phyloP scores from a whole-genome alignment of 2,329 filamentous ascomycete species.

The Fusarium nygamai region DNA sequence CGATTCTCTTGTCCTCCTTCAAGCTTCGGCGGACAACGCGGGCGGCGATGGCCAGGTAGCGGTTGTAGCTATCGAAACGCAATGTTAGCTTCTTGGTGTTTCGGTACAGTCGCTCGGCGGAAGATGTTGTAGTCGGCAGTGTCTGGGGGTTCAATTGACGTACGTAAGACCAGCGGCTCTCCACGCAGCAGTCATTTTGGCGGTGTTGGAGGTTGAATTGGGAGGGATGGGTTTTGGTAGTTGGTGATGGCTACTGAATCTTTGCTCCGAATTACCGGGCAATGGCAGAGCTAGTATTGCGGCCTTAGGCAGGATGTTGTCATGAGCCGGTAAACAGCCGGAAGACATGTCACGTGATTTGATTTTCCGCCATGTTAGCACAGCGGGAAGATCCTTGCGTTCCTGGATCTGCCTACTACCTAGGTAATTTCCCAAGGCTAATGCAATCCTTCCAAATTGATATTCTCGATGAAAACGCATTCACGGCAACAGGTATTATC shows the following conservation, averaged over 20 bases:
- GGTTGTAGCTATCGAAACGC: constrained; percentile 85
- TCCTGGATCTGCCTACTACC: background rate
- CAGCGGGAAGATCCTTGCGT: background rate
- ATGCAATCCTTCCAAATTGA: background rate
- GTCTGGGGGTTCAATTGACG: constrained; percentile 55
- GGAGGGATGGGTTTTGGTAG: constrained; percentile 43
- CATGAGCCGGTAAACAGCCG: constrained; percentile 30
- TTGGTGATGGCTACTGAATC: constrained; percentile 51
- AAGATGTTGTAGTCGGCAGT: background rate
- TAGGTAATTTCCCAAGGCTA: background rate
- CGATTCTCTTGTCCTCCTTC: constrained; percentile 92
- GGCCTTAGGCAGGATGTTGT: constrained; percentile 46
- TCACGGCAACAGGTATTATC: background rate
- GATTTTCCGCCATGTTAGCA: background rate
- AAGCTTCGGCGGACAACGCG: constrained; percentile 95
- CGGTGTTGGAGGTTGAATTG: constrained; percentile 52
- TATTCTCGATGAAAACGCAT: background rate
- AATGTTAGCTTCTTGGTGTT: constrained; percentile 49
- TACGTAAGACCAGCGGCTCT: constrained; percentile 98
- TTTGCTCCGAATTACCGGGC: constrained; percentile 48
- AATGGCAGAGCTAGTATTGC: constrained; percentile 36
- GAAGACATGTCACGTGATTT: constrained; percentile 9
- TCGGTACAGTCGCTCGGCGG: constrained; percentile 24
- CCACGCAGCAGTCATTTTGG: constrained; percentile 96
- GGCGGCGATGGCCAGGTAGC: constrained; percentile 95